These are phyloP conservation scores for Phytopythium ostracodes DNA, from an alignment of 352 stramenopile genomes.

Conservation along the genomic window DNA sequence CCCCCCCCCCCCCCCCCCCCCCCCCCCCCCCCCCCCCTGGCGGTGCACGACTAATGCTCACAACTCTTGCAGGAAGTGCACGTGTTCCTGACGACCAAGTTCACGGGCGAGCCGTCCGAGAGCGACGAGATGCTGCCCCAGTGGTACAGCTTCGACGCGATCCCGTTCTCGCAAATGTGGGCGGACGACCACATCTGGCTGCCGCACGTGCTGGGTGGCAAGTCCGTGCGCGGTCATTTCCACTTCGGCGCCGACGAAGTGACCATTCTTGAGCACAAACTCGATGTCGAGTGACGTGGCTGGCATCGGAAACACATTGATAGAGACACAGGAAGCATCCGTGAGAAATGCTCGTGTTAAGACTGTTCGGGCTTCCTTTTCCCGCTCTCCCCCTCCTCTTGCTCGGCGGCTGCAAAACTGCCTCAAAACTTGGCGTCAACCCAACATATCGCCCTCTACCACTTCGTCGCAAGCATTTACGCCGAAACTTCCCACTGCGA, in stretches of 20 bases:
- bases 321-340: neutral
- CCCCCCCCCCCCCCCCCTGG: too few relatives aligned
- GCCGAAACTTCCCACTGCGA: neutral
- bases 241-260: conserved; percentile 67
- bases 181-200: conserved; percentile 82
- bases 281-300: conserved; percentile 16
- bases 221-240: conserved; percentile 66
- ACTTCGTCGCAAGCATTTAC: neutral
- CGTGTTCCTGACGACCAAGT: conserved; percentile 67
- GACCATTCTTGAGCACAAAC: conserved; percentile 53
- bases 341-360: neutral
- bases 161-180: conserved; percentile 89
- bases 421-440: conserved; percentile 3
- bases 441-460: neutral
- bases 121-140: conserved; percentile 87
- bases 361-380: neutral
- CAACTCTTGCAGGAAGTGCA: conserved; percentile 56
- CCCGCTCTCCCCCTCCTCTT: neutral
- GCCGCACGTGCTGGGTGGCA: conserved; percentile 64
- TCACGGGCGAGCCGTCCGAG: conserved; percentile 67
- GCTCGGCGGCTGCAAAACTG: neutral
- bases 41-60: neutral
- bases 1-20: too few relatives aligned
- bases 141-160: conserved; percentile 59
- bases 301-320: neutral